Evolutionary conservation across 2,329 filamentous ascomycete genomes (phyloP), one percentile per base, ranked within the genome.

Genomic region (Madurella fahalii): DNA sequence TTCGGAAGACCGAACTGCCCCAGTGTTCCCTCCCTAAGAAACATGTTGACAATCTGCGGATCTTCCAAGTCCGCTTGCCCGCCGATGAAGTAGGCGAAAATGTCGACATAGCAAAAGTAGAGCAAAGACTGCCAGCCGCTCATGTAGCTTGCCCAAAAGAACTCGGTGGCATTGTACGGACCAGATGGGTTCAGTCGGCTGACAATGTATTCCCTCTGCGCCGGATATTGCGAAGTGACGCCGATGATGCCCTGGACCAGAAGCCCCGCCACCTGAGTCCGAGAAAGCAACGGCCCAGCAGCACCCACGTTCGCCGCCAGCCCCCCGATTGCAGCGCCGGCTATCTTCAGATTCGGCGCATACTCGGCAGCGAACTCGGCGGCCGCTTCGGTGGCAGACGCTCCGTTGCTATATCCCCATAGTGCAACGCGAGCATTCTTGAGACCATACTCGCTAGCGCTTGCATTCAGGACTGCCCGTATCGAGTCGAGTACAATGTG

Each of bases 321-420:
- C 0, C 79, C 79, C 3, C 80, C 79, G 0, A 82, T 58, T 0
- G 76, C 79, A 1, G 72, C 74, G 2, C 78, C 79, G 1, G 67
- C 67, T 32, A 83, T 70, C 2, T 69, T 65, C 5, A 83, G 64
- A 40, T 81, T 78, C 0, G 80, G 78, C 0, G 80, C 80, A 56
- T 83, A 83, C 4, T 68, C 67, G 0, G 70, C 67, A 42, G 79
- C 77, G 18, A 82, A 63, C 47, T 82, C 78, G 15, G 76, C 74
- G 0, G 80, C 80, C 70, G 74, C 79, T 31, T 77, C 77, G 2
- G 69, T 75, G 0, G 79, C 78, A 16, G 82, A 58, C 2, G 74
- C 73, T 4, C 80, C 80, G 2, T 81, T 81, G 0, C 76, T 80
- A 61, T 82, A 83, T 0, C 81, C 81, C 77, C 77, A 80, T 52